Evolutionary conservation across 495 filamentous ascomycete genomes (phyloP).

Genomic region (Penicillium cosmopolitanum): DNA sequence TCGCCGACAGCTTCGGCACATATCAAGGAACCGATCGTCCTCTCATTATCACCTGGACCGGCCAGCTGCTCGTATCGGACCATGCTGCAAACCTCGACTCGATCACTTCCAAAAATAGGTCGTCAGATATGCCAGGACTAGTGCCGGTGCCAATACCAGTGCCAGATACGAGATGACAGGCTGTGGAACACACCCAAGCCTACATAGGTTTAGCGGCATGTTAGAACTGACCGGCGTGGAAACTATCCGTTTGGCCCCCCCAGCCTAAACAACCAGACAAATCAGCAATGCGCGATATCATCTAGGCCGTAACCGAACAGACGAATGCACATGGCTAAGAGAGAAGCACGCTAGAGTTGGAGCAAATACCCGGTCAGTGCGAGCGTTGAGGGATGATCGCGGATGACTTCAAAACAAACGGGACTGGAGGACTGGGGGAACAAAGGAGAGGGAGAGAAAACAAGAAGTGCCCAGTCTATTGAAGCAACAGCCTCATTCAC

Average conservation of each 20-base stretch:
- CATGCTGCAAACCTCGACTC: background rate
- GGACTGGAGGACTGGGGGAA: background rate
- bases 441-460: background rate
- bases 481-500: background rate
- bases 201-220: slow-evolving; percentile 28
- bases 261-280: slow-evolving; percentile 9
- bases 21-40: slow-evolving; percentile 2
- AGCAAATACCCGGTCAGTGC: background rate
- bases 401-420: background rate
- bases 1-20: slow-evolving; percentile 1
- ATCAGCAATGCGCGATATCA: background rate
- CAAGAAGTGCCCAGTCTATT: background rate
- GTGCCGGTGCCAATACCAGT: background rate
- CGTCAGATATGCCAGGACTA: background rate
- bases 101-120: background rate
- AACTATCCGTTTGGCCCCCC: slow-evolving; percentile 20
- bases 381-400: background rate
- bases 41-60: background rate
- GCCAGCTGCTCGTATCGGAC: background rate
- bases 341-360: background rate
- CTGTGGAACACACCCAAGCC: slow-evolving; percentile 15
- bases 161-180: background rate
- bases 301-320: background rate
- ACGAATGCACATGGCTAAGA: background rate
- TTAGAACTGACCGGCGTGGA: slow-evolving; percentile 8